Conservation (phyloP, 257 asterid species). For the Phtheirospermum japonicum region DNA sequence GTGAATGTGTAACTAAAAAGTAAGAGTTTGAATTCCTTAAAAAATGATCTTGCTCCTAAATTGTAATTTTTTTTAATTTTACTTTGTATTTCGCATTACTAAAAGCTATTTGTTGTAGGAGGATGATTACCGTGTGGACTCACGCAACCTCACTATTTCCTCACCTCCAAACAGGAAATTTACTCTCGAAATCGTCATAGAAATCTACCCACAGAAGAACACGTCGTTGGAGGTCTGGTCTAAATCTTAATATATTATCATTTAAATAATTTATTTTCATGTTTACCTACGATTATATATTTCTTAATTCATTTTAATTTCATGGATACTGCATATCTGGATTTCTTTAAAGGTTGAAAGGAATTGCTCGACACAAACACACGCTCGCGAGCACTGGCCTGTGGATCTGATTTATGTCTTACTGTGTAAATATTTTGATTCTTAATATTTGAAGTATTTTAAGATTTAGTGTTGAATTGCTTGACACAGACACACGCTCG, state of each 20-base stretch:
- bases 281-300: neutral
- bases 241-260: neutral
- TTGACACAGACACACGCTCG: too few species aligned
- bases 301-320: slow-evolving; percentile 7
- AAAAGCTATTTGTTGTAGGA: slow-evolving; percentile 48
- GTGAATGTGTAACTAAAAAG: too few species aligned
- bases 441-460: too few species aligned
- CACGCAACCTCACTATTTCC: slow-evolving; percentile 68
- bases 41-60: neutral
- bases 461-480: too few species aligned
- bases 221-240: slow-evolving; percentile 78
- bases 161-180: slow-evolving; percentile 81
- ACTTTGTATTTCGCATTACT: neutral
- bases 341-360: too few species aligned
- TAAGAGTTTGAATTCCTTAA: too few species aligned
- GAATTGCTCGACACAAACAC: too few species aligned
- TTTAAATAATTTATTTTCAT: too few species aligned
- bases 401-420: too few species aligned
- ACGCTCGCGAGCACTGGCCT: too few species aligned
- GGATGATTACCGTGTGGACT: slow-evolving; percentile 51
- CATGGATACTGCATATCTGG: slow-evolving; percentile 28
- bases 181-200: slow-evolving; percentile 72
- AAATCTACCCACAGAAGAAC: slow-evolving; percentile 83
- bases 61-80: slow-evolving; percentile 14
- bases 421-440: too few species aligned